These are phyloP conservation scores for Capronia epimyces DNA, from an alignment of 2,329 filamentous ascomycete species.

Conservation along the genomic window DNA sequence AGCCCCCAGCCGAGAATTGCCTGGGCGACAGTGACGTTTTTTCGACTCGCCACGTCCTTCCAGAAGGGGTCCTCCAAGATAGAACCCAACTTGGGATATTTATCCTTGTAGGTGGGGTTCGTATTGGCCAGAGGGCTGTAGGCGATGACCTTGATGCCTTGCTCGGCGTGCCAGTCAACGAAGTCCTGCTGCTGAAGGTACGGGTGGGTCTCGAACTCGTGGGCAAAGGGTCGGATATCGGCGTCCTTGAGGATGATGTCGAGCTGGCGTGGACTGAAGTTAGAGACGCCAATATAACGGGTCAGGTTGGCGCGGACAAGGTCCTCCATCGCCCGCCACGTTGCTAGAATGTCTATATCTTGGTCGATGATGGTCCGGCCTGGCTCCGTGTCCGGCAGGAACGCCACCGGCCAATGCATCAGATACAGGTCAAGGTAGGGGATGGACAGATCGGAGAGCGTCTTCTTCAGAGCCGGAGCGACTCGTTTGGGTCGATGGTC, in stretches of 20 bases:
- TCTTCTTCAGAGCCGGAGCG: constrained; percentile 47
- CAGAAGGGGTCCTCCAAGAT: constrained; percentile 43
- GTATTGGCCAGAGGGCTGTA: constrained; percentile 40
- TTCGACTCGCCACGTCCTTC: constrained; percentile 37
- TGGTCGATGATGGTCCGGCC: constrained; percentile 30
- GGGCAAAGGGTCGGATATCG: constrained; percentile 31
- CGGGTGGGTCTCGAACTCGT: constrained; percentile 39
- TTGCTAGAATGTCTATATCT: constrained; percentile 34
- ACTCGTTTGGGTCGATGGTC: constrained; percentile 61
- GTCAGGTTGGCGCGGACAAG: constrained; percentile 51
- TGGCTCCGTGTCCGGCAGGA: constrained; percentile 31
- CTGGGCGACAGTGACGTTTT: constrained; percentile 43
- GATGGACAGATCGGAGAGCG: constrained; percentile 38
- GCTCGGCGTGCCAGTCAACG: constrained; percentile 33
- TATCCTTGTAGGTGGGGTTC: constrained; percentile 44
- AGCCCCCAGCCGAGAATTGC: constrained; percentile 47
- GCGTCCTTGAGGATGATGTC: constrained; percentile 30
- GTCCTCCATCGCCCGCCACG: constrained; percentile 61
- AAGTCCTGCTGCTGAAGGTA: constrained; percentile 37
- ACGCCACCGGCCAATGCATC: constrained; percentile 41
- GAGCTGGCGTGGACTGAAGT: constrained; percentile 33
- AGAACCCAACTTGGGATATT: constrained; percentile 30
- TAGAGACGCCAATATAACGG: constrained; percentile 62
- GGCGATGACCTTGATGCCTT: constrained; percentile 36
- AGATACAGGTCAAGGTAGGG: constrained; percentile 43